A percentile compares a stretch with the other conserved stretches of the same genome.
Conservation (phyloP, 305 asterid species). For the Andrographis paniculata region DNA sequence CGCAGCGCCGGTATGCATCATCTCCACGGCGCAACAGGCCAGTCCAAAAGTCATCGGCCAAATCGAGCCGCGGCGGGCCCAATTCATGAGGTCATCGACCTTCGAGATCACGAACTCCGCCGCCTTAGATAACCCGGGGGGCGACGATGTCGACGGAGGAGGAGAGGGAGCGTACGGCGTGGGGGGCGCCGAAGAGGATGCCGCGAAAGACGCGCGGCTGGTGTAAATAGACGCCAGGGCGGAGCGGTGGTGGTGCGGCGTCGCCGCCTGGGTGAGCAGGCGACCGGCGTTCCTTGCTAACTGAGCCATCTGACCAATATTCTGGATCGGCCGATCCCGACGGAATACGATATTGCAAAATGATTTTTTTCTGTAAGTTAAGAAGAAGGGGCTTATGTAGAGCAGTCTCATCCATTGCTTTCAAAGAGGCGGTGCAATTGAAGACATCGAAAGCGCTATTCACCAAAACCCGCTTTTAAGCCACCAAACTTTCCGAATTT, state of each 20-base stretch:
- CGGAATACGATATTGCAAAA: not conserved
- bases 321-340: not conserved
- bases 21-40: conserved; percentile 96
- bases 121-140: conserved; percentile 67
- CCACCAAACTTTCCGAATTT: no score
- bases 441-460: no score
- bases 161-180: conserved; percentile 45
- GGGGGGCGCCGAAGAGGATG: conserved; percentile 48
- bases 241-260: conserved; percentile 42
- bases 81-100: conserved; percentile 93
- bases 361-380: not conserved
- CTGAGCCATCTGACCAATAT: conserved; percentile 41
- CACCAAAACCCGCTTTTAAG: no score
- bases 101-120: conserved; percentile 86
- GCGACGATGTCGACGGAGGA: conserved; percentile 62
- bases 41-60: conserved; percentile 98
- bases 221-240: conserved; percentile 72
- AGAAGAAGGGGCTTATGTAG: not conserved
- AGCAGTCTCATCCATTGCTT: no score
- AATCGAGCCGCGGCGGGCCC: conserved; percentile 88
- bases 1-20: conserved; percentile 98
- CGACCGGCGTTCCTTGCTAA: conserved; percentile 64
- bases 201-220: conserved; percentile 45
- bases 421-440: no score
- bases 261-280: conserved; percentile 30